A percentile compares a stretch with the other conserved stretches of the same genome.
phyloP scores from a whole-genome alignment of 2,329 filamentous ascomycete species.

The Fusarium musae region DNA sequence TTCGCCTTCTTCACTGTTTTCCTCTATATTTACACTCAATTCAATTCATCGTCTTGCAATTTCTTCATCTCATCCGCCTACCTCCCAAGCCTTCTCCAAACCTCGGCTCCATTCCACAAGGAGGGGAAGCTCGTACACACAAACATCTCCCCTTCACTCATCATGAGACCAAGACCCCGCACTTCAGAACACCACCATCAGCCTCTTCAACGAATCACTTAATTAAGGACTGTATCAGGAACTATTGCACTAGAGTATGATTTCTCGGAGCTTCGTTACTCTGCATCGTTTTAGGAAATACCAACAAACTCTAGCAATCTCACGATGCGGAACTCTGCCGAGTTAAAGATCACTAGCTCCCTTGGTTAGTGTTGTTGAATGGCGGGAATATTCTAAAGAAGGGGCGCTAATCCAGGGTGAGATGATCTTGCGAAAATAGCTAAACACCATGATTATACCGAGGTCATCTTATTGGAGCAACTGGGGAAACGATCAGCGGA shows the following conservation, averaged over 20 bases:
- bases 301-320: not conserved
- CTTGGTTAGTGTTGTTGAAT: not conserved
- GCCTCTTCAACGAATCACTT: not conserved
- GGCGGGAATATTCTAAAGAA: not conserved
- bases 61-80: not conserved
- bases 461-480: not conserved
- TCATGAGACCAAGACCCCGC: conserved; percentile 22
- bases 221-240: not conserved
- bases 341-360: not conserved
- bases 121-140: conserved; percentile 13
- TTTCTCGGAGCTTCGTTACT: conserved; percentile 7
- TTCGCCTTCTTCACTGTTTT: not conserved
- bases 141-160: not conserved
- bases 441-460: not conserved
- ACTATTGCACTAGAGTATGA: not conserved
- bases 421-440: not conserved
- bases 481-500: not conserved
- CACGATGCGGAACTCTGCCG: not conserved
- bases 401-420: not conserved
- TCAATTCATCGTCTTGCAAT: accelerated
- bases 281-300: conserved; percentile 7
- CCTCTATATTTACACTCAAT: accelerated
- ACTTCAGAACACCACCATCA: conserved; percentile 18
- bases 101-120: not conserved
- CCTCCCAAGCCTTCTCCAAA: not conserved